A percentile compares a stretch with the other conserved stretches of the same genome.
Conservation (phyloP, 2,329 filamentous ascomycete species). For the Cytospora schulzeri region DNA sequence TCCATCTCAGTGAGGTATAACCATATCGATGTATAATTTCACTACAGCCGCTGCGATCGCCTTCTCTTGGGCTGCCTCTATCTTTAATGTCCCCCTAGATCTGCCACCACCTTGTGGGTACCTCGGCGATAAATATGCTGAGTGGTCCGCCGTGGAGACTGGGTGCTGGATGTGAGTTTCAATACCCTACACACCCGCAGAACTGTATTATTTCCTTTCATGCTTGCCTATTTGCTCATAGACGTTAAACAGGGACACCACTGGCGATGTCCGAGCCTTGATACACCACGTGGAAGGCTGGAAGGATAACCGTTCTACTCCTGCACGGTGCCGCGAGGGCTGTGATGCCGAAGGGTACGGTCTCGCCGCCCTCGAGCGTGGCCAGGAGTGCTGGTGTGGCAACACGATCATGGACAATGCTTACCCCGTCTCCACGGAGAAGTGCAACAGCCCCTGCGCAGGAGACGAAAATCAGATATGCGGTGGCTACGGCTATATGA, state of each 20-base stretch:
- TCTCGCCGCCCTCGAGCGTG: conserved; percentile 19
- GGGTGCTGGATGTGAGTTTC: conserved; percentile 1
- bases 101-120: neutral
- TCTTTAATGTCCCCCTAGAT: neutral
- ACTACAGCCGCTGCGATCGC: neutral
- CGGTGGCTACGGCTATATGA: conserved; percentile 17
- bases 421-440: neutral
- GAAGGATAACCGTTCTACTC: conserved; percentile 2
- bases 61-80: neutral
- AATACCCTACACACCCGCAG: neutral
- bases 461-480: neutral
- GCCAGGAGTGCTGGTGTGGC: conserved; percentile 25
- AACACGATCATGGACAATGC: neutral
- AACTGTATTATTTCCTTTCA: neutral
- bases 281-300: conserved; percentile 1
- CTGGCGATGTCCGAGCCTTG: conserved; percentile 6
- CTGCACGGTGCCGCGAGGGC: conserved; percentile 1
- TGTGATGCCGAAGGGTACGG: conserved; percentile 16
- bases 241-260: neutral
- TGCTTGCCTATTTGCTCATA: neutral
- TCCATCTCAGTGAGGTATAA: neutral
- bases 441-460: conserved; percentile 7
- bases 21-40: neutral
- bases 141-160: neutral
- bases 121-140: neutral